Percentiles rank a stretch among this genome's conserved stretches.
Evolutionary conservation across 371 early-diverging fungal species (phyloP).

Genomic region (Entomophthora muscae): DNA sequence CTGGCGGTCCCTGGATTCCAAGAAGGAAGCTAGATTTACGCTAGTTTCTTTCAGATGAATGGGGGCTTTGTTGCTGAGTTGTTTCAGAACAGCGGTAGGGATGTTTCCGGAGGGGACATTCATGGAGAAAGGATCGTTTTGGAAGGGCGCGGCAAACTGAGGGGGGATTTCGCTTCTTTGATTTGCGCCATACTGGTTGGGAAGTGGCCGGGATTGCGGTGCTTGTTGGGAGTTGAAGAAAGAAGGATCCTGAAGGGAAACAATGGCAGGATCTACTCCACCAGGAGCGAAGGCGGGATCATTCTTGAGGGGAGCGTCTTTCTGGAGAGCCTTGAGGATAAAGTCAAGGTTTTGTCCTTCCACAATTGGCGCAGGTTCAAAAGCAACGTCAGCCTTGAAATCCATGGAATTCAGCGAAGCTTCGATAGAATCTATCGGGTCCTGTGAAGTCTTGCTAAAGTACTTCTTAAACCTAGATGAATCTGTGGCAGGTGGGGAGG

Average conservation of each 20-base stretch:
- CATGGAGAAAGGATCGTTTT: neutral
- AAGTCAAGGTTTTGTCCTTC: neutral
- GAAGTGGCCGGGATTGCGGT: neutral
- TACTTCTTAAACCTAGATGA: neutral
- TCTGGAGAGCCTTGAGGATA: neutral
- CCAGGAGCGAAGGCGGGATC: neutral
- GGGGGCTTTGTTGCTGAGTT: neutral
- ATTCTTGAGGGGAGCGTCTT: neutral
- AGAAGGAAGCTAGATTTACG: neutral
- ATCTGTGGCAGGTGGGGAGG: neutral
- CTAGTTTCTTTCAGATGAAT: neutral
- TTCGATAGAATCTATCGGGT: neutral
- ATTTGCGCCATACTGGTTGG: neutral
- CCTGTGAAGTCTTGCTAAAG: neutral
- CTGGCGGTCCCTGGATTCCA: neutral
- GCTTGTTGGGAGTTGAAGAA: neutral
- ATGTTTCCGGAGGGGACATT: neutral
- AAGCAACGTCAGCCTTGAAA: neutral
- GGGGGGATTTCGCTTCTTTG: neutral
- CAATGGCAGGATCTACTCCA: neutral
- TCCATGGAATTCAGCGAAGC: neutral
- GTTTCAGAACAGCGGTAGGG: neutral
- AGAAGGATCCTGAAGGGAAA: neutral
- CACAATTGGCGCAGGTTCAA: neutral
- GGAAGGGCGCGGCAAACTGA: no score